Evolutionary conservation across 768 basidiomycete species (phyloP), one percentile per base, ranked within the genome.

Genomic region (Lentinula aciculospora): DNA sequence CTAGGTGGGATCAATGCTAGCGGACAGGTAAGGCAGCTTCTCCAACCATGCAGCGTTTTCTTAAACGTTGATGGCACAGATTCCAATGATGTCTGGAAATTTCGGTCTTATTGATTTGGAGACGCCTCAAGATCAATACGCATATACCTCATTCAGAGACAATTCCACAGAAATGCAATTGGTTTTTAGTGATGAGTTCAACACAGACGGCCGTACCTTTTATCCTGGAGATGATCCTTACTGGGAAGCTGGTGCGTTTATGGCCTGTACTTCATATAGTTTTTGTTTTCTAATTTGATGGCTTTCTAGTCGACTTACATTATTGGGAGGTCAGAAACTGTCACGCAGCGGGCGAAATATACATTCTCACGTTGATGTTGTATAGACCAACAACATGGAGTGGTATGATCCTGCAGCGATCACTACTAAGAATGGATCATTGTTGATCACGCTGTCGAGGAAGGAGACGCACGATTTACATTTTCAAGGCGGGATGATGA

Each of bases 131-230:
- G 68, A 77, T 40, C 79, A 75, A n/a, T 75, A 83, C 67, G 81
- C 81, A 12, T 76, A 76, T 36, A 64, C 69, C 5, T 82, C 84
- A 4, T 84, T 80, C 62, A 64, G 68, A 19, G 77, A 86, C 63
- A 79, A 86, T 23, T 72, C 74, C 9, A 70, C 79, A 53, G 69
- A 79, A 62, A 62, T 85, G 69, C 82, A 85, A 57, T 78, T 96
- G 12, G 84, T 93, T 3, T 94, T 92, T 69, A 91, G 89, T 39
- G 93, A 95, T 69, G 94, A 95, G 69, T 95, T 95, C 71, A 85
- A 95, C 58, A 74, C 73, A 7, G 84, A 88, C 4, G 86, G 88
- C 15, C 82, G 94, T 36, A 81, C 87, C 0, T 94, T 94, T 68
- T 92, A 88, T 69, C 86, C 86, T 49, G 92, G 91, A 57, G 91